Evolutionary conservation across 495 filamentous ascomycete genomes (phyloP), one percentile per base, ranked within the genome.

Genomic region (Clavariopsis aquatica): DNA sequence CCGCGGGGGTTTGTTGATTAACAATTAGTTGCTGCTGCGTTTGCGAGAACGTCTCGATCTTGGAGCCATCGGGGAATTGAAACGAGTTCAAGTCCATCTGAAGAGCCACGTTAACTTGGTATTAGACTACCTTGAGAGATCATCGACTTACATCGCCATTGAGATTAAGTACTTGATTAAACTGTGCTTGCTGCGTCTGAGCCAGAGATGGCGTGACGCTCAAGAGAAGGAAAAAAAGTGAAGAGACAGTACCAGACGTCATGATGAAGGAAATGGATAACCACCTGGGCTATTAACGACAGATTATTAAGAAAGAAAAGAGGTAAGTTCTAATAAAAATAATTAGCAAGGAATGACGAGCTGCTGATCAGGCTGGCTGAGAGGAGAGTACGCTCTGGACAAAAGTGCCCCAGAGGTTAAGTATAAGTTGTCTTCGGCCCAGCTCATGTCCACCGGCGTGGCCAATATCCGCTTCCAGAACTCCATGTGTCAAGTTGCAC

Each of bases 101-200:
- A 22, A 23, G 52, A 57, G 1, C 29, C 1, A 24, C 24, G 36
- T 67, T 41, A 57, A 41, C n/a, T n/a, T 46, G 17, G n/a, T 49
- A 29, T 54, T 15, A 1, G 36, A 13, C 24, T 31, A 29, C 3
- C 26, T 8, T 26, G 1, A 34, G 29, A 51, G 29, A 4, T 17
- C 38, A 1, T 5, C 6, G 1, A 69, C 70, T 59, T 65, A 72
- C 70, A 65, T 73, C 68, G 54, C 71, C 71, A 66, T 73, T 73
- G 49, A 73, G n/a, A 61, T 73, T 73, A 56, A 69, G 54, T 52
- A 73, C 71, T 65, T 73, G 71, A 56, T 73, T 73, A 55, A 69
- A 73, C 31, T 71, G 56, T 7, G 54, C 58, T 49, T 58, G 52
- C 45, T 64, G 46, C 49, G 49, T 45, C 27, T 46, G 49, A 5